These are phyloP conservation scores for Bipolaris gigantea DNA, from an alignment of 2,329 filamentous ascomycete genomes.

Conservation along the genomic window DNA sequence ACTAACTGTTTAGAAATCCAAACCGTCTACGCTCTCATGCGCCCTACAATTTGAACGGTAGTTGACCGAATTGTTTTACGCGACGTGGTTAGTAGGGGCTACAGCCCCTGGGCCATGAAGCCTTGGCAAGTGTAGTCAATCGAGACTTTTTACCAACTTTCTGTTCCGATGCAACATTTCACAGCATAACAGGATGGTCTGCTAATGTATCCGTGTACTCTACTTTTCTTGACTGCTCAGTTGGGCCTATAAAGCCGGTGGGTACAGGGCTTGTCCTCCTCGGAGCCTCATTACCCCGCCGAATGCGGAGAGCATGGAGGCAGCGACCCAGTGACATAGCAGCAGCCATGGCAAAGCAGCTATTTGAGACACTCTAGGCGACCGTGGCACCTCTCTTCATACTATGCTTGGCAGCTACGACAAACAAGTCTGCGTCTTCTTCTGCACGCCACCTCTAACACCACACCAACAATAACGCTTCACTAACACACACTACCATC, in stretches of 20 bases:
- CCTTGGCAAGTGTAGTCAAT: not conserved
- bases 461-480: not conserved
- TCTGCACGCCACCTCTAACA: not conserved
- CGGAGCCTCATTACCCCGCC: conserved; percentile 10
- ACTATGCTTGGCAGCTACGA: not conserved
- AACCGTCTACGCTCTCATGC: not conserved
- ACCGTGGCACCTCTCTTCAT: not conserved
- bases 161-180: not conserved
- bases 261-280: not conserved
- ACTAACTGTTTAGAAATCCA: not conserved
- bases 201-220: not conserved
- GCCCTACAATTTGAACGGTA: not conserved
- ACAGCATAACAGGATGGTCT: not conserved
- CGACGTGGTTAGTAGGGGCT: not conserved
- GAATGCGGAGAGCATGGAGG: conserved; percentile 1
- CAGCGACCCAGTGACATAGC: not conserved
- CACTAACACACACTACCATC: not conserved
- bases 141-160: not conserved
- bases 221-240: not conserved
- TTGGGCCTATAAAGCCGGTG: not conserved
- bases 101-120: not conserved
- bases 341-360: not conserved
- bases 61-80: not conserved
- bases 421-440: not conserved
- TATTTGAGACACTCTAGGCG: not conserved